Evolutionary conservation across 495 filamentous ascomycete species (phyloP).

Genomic region (Trichoderma gamsii): DNA sequence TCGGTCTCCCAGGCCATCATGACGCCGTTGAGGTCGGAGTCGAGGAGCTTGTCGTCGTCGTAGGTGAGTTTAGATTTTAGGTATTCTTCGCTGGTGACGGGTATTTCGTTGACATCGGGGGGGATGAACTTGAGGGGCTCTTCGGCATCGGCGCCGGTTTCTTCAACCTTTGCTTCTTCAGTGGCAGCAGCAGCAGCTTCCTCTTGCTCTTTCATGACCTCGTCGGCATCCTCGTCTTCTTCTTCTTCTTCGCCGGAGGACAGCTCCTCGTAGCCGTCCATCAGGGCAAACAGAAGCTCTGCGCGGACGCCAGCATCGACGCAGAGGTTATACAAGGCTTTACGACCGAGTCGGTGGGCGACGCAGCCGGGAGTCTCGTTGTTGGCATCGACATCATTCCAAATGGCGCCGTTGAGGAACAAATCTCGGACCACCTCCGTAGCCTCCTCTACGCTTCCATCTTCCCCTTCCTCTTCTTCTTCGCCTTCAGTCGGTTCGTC

Average conservation of each 20-base stretch:
- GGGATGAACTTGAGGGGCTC: slow-evolving; percentile 30
- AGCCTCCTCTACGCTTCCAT: slow-evolving; percentile 46
- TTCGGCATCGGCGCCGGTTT: slow-evolving; percentile 22
- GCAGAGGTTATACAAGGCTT: slow-evolving; percentile 73
- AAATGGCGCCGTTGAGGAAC: slow-evolving; percentile 83
- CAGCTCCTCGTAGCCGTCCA: slow-evolving; percentile 74
- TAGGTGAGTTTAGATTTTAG: slow-evolving; percentile 74
- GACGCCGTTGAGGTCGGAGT: slow-evolving; percentile 76
- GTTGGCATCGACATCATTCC: slow-evolving; percentile 86
- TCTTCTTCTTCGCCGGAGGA: slow-evolving; percentile 58
- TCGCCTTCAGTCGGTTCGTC: slow-evolving; percentile 28
- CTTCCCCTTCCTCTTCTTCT: slow-evolving; percentile 31
- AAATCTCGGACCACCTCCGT: slow-evolving; percentile 66
- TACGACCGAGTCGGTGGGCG: slow-evolving; percentile 62
- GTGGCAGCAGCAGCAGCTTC: slow-evolving; percentile 25
- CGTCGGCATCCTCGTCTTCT: slow-evolving; percentile 43
- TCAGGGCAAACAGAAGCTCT: slow-evolving; percentile 70
- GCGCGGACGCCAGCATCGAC: slow-evolving; percentile 90
- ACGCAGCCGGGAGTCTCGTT: slow-evolving; percentile 91
- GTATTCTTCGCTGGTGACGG: slow-evolving; percentile 63
- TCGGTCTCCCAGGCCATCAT: slow-evolving; percentile 96
- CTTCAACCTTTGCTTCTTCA: slow-evolving; percentile 33
- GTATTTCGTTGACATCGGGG: slow-evolving; percentile 30
- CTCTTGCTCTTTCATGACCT: slow-evolving; percentile 29
- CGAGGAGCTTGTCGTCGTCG: slow-evolving; percentile 65